Base-by-base conservation (phyloP, 371 early-diverging fungal genomes). In the Apophysomyces trapeziformis region DNA sequence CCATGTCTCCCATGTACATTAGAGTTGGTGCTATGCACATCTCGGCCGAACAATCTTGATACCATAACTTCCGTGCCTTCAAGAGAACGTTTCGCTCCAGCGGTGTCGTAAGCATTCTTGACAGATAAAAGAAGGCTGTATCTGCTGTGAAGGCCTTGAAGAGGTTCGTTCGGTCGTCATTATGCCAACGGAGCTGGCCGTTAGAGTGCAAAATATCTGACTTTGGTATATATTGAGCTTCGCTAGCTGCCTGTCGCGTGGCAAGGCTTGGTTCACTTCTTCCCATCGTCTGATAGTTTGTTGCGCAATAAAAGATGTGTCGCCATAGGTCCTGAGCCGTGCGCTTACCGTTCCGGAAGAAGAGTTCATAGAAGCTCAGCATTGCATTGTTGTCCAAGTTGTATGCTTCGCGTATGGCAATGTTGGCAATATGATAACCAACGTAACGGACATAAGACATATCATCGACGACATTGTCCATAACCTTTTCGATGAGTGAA, bases 71-170 rank as follows among this genome's bases (percentile, higher is more conserved):
- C 7, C 62, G 16, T 32, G 62, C 50, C 37, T 36, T 13, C 62
- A 62, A n/a, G 14, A 62, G 38, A 12, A 62, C n/a, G 50, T 62
- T 62, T n/a, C 37, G 36, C 36, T 36, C 9, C 26, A 62, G 13
- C 26, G 3, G 3, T 7, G 39, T 5, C 0, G 2, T 13, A 13
- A 32, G 12, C 62, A 62, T 62, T 35, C 7, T 13, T 3, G 50
- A 21, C 8, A 62, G 47, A 32, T 14, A 32, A 5, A 26, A 32
- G 47, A 46, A 50, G 3, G 47, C 62, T n/a, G n/a, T 26, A 14
- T 62, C 62, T 2, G 11, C 38, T 1, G 44, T 4, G n/a, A 62
- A 62, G n/a, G 62, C 62, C 62, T 62, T 62, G 47, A 62, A 46
- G 32, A 36, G 38, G 13, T 26, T 35, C 32, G 54, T 46, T 46